Evolutionary conservation across 192 early-diverging fungal species (phyloP), one percentile per base, ranked within the genome.

Genomic region (Cladochytrium replicatum): DNA sequence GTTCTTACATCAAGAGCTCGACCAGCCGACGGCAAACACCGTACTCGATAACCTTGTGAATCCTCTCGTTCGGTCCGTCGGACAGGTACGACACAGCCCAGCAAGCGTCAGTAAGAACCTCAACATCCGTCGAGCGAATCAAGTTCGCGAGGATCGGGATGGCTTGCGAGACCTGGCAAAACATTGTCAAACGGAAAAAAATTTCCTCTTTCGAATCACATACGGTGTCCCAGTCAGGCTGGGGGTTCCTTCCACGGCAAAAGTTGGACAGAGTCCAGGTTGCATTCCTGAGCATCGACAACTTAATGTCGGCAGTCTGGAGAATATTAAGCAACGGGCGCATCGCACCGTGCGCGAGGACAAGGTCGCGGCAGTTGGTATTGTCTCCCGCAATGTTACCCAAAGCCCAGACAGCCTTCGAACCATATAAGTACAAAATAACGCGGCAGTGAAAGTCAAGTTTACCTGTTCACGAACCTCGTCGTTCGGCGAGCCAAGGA

Each of bases 11-110:
- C 47, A 99, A 77, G 38, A 99, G 75, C 61, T 95, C 91, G 44
- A 97, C 89, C 21, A 99, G 75, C 30, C 92, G 87, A 34, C 89
- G 77, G 68, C 87, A 91, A 32, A 97, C 88, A 38, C 89, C 91
- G 15, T 87, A 74, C 60, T 99, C 92, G 52, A 99, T 91, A 6
- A 99, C 95, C 7, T 89, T 87, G 63, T 97, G 92, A 41, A 99
- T 97, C 72, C 94, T 94, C 54, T 97, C 91, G 68, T 99, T 97
- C 30, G 81, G 41, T 0, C 95, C 95, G 56, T 99, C 93, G 19
- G 93, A 95, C 24, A 99, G 81, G 57, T 99, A 99, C n/a, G 95
- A 97, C 52, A 99, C 87, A 17, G 95, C 95, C 95, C 95, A 99
- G 78, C 93, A 97, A n/a, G 95, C 87, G 63, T 97, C 95, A 11